Conservation (phyloP, 306 rosid genomes). For the Citrullus mucosospermus region DNA sequence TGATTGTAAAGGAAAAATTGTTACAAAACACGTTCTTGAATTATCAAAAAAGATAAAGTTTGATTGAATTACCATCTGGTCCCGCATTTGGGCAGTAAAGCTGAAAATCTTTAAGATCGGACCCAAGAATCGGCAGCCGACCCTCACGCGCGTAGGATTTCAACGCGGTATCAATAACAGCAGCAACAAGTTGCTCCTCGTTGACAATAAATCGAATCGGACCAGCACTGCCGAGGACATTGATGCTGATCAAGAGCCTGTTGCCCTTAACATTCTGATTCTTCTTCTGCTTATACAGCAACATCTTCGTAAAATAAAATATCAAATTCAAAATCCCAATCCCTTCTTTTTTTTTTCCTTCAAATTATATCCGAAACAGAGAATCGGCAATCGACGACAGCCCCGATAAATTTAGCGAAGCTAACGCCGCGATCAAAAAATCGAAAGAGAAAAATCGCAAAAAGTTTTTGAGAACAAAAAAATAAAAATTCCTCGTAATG, state of each 20-base stretch:
- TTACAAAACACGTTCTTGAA: background rate
- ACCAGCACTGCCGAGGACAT: slow-evolving; percentile 83
- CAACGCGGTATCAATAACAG: slow-evolving; percentile 69
- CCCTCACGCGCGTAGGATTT: slow-evolving; percentile 94
- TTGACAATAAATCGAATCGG: slow-evolving; percentile 82
- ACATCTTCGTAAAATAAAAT: slow-evolving; percentile 26
- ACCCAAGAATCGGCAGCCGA: slow-evolving; percentile 69
- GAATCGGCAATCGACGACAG: background rate
- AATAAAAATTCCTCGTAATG: background rate
- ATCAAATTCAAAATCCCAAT: background rate
- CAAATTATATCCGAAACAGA: background rate
- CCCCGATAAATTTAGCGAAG: background rate
- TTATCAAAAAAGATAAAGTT: background rate
- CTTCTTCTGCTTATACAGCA: slow-evolving; percentile 80
- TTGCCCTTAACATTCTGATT: slow-evolving; percentile 36
- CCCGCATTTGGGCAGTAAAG: slow-evolving; percentile 65
- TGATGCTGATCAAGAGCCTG: slow-evolving; percentile 67
- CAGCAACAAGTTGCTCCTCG: slow-evolving; percentile 55
- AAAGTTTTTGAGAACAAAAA: background rate
- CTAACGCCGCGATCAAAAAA: background rate
- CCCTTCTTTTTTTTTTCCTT: background rate
- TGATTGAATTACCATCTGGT: slow-evolving; percentile 43
- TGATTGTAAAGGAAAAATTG: background rate
- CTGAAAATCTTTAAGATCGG: slow-evolving; percentile 31
- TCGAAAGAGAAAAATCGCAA: background rate